Evolutionary conservation across 371 early-diverging fungal genomes (phyloP).

Genomic region (Lichtheimia corymbifera): DNA sequence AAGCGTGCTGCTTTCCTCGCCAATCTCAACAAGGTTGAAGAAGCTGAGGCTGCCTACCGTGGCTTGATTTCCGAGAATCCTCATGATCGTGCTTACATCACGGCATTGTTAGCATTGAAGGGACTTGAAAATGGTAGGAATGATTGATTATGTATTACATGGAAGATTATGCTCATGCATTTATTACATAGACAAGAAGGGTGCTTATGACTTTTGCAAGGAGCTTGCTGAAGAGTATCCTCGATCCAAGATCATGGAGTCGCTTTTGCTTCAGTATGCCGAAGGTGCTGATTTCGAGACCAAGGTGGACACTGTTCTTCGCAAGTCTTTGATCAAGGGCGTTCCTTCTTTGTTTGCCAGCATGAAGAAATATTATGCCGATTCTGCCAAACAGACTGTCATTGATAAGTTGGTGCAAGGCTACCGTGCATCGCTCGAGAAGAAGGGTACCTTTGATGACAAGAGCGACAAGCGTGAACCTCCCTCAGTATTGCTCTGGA

Average conservation of each 20-base stretch:
- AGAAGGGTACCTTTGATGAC: slow-evolving; percentile 44
- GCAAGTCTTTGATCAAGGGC: slow-evolving; percentile 81
- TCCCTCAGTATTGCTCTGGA: slow-evolving; percentile 86
- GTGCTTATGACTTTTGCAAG: slow-evolving; percentile 42
- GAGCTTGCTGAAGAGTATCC: slow-evolving; percentile 76
- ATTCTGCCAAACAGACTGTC: slow-evolving; percentile 65
- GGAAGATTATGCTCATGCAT: not conserved
- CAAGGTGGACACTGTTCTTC: slow-evolving; percentile 65
- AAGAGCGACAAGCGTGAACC: slow-evolving; percentile 60
- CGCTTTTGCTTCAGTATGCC: slow-evolving; percentile 73
- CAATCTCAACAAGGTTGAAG: slow-evolving; percentile 65
- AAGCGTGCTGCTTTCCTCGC: slow-evolving; percentile 71
- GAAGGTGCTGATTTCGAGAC: slow-evolving; percentile 72
- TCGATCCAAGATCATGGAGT: slow-evolving; percentile 78
- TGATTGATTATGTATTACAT: not conserved
- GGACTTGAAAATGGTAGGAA: slow-evolving; percentile 34
- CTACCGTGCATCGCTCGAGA: slow-evolving; percentile 59
- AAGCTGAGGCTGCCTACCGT: slow-evolving; percentile 77
- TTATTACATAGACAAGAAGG: slow-evolving; percentile 18
- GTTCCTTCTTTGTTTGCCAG: slow-evolving; percentile 90
- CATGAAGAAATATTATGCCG: slow-evolving; percentile 72
- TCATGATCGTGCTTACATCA: slow-evolving; percentile 73
- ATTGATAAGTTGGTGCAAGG: slow-evolving; percentile 68
- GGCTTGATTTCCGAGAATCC: slow-evolving; percentile 80
- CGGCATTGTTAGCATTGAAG: slow-evolving; percentile 61